phyloP scores from a whole-genome alignment of 345 rosid genomes.

The Iberis pinnata region DNA sequence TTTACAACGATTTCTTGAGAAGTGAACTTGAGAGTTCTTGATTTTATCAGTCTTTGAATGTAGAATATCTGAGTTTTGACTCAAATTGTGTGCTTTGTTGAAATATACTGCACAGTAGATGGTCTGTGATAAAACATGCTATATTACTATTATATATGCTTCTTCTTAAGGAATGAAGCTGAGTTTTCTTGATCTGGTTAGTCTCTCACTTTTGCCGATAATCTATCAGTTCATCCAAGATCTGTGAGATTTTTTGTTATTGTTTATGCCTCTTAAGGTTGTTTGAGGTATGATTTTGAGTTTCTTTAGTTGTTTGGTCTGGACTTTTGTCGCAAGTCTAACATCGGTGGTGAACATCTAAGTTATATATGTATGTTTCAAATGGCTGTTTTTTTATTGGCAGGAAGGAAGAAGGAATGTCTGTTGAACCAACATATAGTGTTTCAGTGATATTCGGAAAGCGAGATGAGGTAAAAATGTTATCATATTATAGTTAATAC shows the following conservation, averaged over 20 bases:
- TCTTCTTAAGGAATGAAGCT: not conserved
- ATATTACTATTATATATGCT: not conserved
- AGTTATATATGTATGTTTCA: not conserved
- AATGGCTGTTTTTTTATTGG: not conserved
- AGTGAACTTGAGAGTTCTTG: conserved; percentile 4
- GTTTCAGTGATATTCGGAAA: conserved; percentile 87
- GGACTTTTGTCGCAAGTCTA: too few species aligned
- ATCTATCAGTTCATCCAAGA: too few species aligned
- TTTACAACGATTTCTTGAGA: not conserved
- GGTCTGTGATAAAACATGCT: not conserved
- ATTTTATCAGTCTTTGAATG: not conserved
- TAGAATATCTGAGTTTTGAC: not conserved
- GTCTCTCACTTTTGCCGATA: not conserved
- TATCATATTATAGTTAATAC: not conserved
- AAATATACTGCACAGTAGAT: not conserved
- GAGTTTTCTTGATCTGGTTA: not conserved
- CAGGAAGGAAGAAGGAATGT: conserved; percentile 73
- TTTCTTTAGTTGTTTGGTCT: too few species aligned
- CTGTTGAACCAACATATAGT: conserved; percentile 61
- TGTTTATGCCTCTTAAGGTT: not conserved
- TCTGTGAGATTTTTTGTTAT: too few species aligned
- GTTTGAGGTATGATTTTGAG: too few species aligned
- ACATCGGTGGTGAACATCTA: not conserved
- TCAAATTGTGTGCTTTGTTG: not conserved
- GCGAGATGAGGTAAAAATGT: conserved; percentile 64